phyloP scores from a whole-genome alignment of 2,329 filamentous ascomycete genomes.

The Thelonectria blattea region DNA sequence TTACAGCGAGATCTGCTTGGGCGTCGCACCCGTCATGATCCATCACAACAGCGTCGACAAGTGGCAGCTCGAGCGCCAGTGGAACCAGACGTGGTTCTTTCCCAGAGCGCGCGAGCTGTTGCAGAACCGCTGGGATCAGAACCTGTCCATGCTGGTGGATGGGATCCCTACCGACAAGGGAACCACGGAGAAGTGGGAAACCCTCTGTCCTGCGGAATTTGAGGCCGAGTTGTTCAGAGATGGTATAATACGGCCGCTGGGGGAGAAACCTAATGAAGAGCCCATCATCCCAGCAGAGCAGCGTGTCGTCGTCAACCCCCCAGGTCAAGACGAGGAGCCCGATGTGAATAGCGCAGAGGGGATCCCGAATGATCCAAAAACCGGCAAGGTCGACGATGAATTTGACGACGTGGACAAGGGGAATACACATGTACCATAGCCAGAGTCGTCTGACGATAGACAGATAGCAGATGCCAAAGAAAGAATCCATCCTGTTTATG shows the following conservation, averaged over 20 bases:
- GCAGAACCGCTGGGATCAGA: constrained; percentile 20
- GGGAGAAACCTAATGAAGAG: neutral
- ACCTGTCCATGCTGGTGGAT: constrained; percentile 22
- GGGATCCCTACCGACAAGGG: constrained; percentile 28
- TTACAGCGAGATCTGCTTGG: constrained; percentile 39
- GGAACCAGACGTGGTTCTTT: constrained; percentile 38
- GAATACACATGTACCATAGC: neutral
- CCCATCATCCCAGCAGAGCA: neutral
- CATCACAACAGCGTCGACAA: constrained; percentile 39
- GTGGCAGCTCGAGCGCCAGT: constrained; percentile 30
- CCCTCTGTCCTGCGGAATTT: constrained; percentile 33
- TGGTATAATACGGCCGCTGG: neutral
- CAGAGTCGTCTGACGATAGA: too few species aligned
- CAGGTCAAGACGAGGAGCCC: neutral
- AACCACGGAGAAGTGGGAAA: constrained; percentile 28
- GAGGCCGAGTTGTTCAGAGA: constrained; percentile 34
- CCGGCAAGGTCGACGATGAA: neutral
- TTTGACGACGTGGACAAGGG: neutral
- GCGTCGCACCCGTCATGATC: constrained; percentile 38
- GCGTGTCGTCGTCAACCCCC: neutral
- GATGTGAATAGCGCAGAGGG: neutral
- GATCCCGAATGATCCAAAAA: neutral
- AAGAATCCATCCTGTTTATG: neutral
- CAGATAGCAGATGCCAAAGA: too few species aligned
- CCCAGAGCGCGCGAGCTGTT: constrained; percentile 27